These are phyloP conservation scores for Xylaria sp. DNA, from an alignment of 2,329 filamentous ascomycete species.

Conservation along the genomic window DNA sequence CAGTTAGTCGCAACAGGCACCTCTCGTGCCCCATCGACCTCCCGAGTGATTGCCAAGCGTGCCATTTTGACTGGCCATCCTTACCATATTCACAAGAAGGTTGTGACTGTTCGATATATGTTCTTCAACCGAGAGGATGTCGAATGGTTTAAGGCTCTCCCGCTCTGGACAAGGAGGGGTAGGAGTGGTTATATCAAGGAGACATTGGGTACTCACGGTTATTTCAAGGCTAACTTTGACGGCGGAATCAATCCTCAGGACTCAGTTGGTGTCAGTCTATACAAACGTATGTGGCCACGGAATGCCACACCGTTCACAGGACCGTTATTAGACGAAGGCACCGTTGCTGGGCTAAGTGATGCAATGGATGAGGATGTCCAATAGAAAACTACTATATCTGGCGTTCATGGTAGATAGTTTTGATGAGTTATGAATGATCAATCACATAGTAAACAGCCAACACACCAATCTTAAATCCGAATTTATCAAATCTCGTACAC, in stretches of 20 bases:
- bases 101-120: constrained; percentile 99
- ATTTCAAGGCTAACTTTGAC: constrained; percentile 99
- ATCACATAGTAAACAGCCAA: constrained; percentile 18
- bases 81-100: constrained; percentile 97
- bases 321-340: constrained; percentile 54
- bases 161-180: constrained; percentile 91
- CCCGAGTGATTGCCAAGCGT: constrained; percentile 89
- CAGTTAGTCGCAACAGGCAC: constrained; percentile 89
- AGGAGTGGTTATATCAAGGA: constrained; percentile 94
- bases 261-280: constrained; percentile 88
- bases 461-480: neutral
- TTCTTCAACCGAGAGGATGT: constrained; percentile 98
- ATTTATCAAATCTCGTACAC: neutral
- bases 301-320: constrained; percentile 64
- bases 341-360: constrained; percentile 43
- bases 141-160: constrained; percentile 96
- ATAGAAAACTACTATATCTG: constrained; percentile 31
- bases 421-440: constrained; percentile 35
- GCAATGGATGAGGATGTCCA: constrained; percentile 57
- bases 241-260: constrained; percentile 96
- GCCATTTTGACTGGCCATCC: constrained; percentile 95
- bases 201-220: constrained; percentile 94
- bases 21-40: constrained; percentile 78
- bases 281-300: constrained; percentile 87
- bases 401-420: constrained; percentile 18